Evolutionary conservation across 768 basidiomycete species (phyloP).

Genomic region (Tricholoma hemisulphureum): DNA sequence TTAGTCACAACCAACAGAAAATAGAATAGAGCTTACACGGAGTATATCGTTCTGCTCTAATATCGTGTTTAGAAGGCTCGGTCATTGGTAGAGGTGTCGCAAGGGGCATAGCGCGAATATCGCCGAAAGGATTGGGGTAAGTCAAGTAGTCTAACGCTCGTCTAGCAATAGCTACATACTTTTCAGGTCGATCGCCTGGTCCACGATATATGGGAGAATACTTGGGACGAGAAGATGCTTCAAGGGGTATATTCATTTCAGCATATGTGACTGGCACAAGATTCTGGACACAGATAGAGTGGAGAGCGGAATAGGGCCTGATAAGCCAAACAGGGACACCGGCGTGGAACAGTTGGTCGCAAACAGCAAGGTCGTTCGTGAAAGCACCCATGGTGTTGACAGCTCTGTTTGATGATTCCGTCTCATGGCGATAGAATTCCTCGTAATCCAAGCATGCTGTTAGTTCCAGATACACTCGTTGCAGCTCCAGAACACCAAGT

Average conservation of each 20-base stretch:
- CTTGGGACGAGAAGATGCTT: background rate
- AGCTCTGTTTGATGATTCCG: background rate
- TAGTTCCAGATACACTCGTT: background rate
- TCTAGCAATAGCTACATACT: background rate
- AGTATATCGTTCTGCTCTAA: background rate
- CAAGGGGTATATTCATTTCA: background rate
- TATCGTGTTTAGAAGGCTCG: background rate
- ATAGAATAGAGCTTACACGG: background rate
- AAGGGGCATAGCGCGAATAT: background rate
- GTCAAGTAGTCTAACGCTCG: background rate
- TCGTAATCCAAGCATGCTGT: background rate
- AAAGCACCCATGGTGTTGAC: background rate
- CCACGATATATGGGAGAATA: background rate
- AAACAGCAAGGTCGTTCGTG: background rate
- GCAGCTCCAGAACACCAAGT: background rate
- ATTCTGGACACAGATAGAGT: background rate
- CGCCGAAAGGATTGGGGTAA: background rate
- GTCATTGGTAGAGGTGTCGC: background rate
- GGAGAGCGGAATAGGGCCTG: background rate
- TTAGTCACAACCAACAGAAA: background rate
- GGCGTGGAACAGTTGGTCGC: background rate
- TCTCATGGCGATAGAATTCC: background rate
- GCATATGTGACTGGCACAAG: background rate
- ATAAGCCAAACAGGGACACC: background rate
- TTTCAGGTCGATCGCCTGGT: background rate